Base-by-base conservation (phyloP, 2,329 filamentous ascomycete species). In the Aspergillus brunneoviolaceus region DNA sequence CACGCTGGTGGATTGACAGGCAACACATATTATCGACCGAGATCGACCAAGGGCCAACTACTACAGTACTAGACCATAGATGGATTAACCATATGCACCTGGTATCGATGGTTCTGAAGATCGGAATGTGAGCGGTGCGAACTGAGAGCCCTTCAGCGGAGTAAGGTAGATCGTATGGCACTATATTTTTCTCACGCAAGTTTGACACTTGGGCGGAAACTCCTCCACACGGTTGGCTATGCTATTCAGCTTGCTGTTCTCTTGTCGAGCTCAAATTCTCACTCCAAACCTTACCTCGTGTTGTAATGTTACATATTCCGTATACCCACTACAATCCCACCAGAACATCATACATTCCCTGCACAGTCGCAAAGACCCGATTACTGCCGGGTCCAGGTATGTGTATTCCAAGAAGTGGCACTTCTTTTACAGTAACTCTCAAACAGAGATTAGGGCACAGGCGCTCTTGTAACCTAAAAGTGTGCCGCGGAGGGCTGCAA, bases 401-500 rank as follows among this genome's bases (percentile, higher is more conserved):
- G 79, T 69, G 39, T 25, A 5, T 2, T 16, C 25, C 11, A 6
- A 12, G 3, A 4, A 21, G 9, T 25, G 29, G 35, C 27, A 5
- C 6, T 33, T 31, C 14, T 39, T 35, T 10, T 29, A 29, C 33
- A 35, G 21, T 51, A 70, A 16, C 72, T 81, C 59, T 49, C 31
- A 51, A 21, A 11, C 5, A n/a, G 19, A 21, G 16, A 23, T 29
- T 49, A 86, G 90, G 91, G 90, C 2, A 83, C 94, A 33, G 91
- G 91, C 39, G 90, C 89, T 49, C 80, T 87, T 3, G 82, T 90
- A 3, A 84, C 83, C 45, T 82, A 84, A 58, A 85, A 87, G 33
- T 91, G 93, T 67, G 89, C 89, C 9, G 77, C 81, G 23, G 81
- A 88, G 67, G 89, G 89, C 51, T 85, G 84, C 70, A 87, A 89